Conservation (phyloP, 2,329 filamentous ascomycete genomes). For the Clonostachys chloroleuca region DNA sequence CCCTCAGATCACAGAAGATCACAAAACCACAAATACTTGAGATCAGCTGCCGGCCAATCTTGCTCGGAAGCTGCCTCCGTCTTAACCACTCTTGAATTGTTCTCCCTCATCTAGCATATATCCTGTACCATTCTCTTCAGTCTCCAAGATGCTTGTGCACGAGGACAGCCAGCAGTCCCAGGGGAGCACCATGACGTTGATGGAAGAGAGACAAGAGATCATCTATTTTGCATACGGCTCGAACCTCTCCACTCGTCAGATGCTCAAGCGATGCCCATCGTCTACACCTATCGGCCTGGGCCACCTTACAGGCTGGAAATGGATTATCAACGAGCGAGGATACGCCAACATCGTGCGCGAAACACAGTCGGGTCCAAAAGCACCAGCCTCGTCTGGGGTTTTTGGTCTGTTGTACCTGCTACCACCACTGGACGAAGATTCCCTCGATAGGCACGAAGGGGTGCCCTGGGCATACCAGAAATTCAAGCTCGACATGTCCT, state of each 20-base stretch:
- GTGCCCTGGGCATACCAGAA: constrained; percentile 61
- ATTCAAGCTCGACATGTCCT: constrained; percentile 22
- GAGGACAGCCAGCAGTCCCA: constrained; percentile 25
- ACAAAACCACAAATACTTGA: too few relatives aligned
- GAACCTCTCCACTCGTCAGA: constrained; percentile 64
- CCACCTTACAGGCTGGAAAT: constrained; percentile 50
- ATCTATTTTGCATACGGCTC: constrained; percentile 70
- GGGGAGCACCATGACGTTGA: constrained; percentile 25
- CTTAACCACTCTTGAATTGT: too few relatives aligned
- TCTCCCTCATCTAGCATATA: too few relatives aligned
- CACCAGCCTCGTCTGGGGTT: constrained; percentile 26
- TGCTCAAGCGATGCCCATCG: constrained; percentile 56
- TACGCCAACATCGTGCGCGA: constrained; percentile 62
- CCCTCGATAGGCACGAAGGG: constrained; percentile 55
- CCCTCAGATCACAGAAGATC: too few relatives aligned
- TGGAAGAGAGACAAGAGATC: constrained; percentile 26
- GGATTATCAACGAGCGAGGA: constrained; percentile 63
- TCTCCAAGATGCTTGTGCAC: constrained; percentile 3
- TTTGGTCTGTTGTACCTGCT: constrained; percentile 56
- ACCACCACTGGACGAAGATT: constrained; percentile 39
- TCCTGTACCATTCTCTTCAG: too few relatives aligned
- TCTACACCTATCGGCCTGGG: constrained; percentile 54
- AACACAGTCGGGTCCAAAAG: not conserved
- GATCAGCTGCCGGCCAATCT: too few relatives aligned
- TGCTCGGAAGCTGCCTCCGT: too few relatives aligned